These are phyloP conservation scores for Solanum chilense DNA, from an alignment of 257 asterid genomes.

Conservation along the genomic window DNA sequence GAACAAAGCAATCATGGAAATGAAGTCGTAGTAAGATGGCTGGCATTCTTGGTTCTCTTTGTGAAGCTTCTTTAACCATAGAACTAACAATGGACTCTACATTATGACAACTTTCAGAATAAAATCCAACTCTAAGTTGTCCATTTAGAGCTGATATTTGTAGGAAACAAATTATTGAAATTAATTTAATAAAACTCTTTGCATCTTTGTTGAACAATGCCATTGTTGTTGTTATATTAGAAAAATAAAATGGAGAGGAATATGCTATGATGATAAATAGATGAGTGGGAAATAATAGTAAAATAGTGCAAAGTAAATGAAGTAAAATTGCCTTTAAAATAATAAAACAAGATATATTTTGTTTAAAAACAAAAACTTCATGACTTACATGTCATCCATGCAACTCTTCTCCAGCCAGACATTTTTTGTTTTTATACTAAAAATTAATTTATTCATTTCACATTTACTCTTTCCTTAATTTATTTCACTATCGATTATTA, in stretches of 20 bases:
- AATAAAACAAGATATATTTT: background rate
- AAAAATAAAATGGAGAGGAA: background rate
- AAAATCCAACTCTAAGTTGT: constrained; percentile 25
- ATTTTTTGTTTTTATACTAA: background rate
- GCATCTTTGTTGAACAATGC: background rate
- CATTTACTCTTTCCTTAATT: background rate
- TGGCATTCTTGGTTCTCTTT: constrained; percentile 7
- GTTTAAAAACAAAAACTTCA: background rate
- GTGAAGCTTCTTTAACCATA: constrained; percentile 16
- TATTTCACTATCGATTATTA: background rate
- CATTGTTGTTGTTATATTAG: background rate
- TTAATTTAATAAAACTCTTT: background rate
- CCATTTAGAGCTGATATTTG: constrained; percentile 1
- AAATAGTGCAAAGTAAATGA: background rate
- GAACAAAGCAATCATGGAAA: constrained; percentile 37
- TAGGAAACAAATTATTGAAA: background rate
- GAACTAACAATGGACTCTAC: constrained; percentile 28
- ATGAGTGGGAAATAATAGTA: background rate
- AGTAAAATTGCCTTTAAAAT: background rate
- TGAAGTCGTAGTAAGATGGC: constrained; percentile 29
- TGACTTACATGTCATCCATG: background rate
- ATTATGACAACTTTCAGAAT: constrained; percentile 30
- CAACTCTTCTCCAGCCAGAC: background rate
- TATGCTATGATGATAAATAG: background rate
- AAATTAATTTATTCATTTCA: background rate